phyloP scores from a whole-genome alignment of 805 yeast genomes.

The Lipomyces chichibuensis region DNA sequence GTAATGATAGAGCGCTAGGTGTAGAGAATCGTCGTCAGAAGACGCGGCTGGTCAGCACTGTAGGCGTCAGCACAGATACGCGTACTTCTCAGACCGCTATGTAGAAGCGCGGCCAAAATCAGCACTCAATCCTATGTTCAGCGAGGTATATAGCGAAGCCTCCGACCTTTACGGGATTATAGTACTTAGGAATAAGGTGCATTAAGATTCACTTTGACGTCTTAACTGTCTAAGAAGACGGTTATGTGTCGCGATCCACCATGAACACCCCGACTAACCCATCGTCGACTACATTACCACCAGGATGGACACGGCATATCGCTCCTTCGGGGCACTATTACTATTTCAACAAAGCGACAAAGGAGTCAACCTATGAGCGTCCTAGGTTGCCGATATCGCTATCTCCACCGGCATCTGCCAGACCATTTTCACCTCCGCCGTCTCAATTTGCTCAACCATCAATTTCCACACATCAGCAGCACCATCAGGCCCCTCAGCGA shows the following conservation, averaged over 20 bases:
- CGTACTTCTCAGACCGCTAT: neutral
- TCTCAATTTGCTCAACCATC: neutral
- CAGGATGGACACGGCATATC: slow-evolving; percentile 47
- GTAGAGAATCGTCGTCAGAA: neutral
- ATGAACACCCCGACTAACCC: neutral
- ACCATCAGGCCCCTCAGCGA: neutral
- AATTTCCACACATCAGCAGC: neutral
- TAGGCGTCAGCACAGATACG: neutral
- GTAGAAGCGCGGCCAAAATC: neutral
- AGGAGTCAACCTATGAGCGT: slow-evolving; percentile 48
- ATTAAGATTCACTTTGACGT: neutral
- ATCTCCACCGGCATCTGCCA: neutral
- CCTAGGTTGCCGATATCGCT: slow-evolving; percentile 38
- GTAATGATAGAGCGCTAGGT: neutral
- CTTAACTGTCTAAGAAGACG: neutral
- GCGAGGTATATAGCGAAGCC: neutral
- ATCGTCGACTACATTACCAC: slow-evolving; percentile 36
- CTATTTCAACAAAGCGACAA: slow-evolving; percentile 47
- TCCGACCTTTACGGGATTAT: neutral
- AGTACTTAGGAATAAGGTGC: neutral
- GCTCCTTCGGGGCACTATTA: slow-evolving; percentile 49
- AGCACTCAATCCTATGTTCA: neutral
- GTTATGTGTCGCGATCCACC: neutral
- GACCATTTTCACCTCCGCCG: neutral
- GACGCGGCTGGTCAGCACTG: neutral